phyloP scores from a whole-genome alignment of 2,329 filamentous ascomycete species.

The Fulvia fulva region DNA sequence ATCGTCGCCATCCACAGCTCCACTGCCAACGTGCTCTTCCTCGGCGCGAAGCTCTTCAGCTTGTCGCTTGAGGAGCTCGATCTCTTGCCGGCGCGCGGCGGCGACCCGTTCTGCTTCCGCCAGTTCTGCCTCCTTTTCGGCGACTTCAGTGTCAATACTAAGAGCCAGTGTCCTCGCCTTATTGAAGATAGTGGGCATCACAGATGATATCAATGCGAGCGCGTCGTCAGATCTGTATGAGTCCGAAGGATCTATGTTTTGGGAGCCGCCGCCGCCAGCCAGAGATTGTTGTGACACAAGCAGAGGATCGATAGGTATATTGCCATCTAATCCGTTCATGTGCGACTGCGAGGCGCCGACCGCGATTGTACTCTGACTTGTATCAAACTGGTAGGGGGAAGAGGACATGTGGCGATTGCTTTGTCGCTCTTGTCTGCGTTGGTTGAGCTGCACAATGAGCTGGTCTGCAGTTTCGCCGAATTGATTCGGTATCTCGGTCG shows the following conservation, averaged over 20 bases:
- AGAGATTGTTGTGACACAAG: slow-evolving; percentile 19
- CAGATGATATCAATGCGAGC: slow-evolving; percentile 59
- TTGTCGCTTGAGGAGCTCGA: slow-evolving; percentile 54
- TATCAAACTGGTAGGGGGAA: slow-evolving; percentile 47
- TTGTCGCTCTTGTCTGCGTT: slow-evolving; percentile 56
- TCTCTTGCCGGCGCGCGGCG: slow-evolving; percentile 62
- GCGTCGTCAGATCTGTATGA: slow-evolving; percentile 45
- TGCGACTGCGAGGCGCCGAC: slow-evolving; percentile 27
- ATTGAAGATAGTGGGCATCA: slow-evolving; percentile 53
- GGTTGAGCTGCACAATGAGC: slow-evolving; percentile 71
- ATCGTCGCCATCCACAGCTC: slow-evolving; percentile 34
- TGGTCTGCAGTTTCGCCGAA: slow-evolving; percentile 81
- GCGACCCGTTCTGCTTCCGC: slow-evolving; percentile 46
- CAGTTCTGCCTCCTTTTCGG: slow-evolving; percentile 61
- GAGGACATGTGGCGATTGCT: slow-evolving; percentile 66
- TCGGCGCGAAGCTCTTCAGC: slow-evolving; percentile 50
- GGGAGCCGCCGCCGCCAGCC: slow-evolving; percentile 7
- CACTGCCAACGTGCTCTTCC: slow-evolving; percentile 49
- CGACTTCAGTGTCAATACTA: slow-evolving; percentile 68
- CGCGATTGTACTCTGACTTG: slow-evolving; percentile 12
- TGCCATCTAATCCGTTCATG: slow-evolving; percentile 15
- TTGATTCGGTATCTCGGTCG: slow-evolving; percentile 75
- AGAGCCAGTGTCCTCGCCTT: slow-evolving; percentile 43
- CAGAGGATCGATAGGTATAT: slow-evolving; percentile 25
- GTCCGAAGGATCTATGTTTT: slow-evolving; percentile 21